Conservation (phyloP, 208 protist genomes). For the Herpetomonas samuelpessoai region DNA sequence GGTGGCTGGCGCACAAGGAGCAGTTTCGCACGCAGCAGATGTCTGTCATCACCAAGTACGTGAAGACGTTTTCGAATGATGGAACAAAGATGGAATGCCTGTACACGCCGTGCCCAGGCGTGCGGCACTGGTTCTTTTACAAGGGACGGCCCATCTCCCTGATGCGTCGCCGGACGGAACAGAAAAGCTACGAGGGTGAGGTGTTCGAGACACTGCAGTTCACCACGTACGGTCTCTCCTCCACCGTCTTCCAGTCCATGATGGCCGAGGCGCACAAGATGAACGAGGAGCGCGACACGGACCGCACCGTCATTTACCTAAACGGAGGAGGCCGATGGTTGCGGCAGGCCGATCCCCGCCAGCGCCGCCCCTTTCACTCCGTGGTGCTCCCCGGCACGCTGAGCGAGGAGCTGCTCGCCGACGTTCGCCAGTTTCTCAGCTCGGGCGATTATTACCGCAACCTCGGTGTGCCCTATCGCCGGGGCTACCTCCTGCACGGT, state of each 20-base stretch:
- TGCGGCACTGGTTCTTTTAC: conserved; percentile 85
- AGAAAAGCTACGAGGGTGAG: conserved; percentile 61
- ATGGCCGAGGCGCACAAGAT: conserved; percentile 63
- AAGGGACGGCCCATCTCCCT: conserved; percentile 64
- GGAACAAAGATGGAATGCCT: conserved; percentile 44
- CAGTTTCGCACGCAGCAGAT: conserved; percentile 76
- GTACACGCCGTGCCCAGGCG: conserved; percentile 71
- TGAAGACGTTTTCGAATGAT: conserved; percentile 68
- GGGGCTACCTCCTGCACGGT: conserved; percentile 95
- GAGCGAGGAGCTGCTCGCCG: conserved; percentile 54
- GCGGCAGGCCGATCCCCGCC: conserved; percentile 54
- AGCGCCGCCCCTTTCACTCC: conserved; percentile 81
- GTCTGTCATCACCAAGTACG: conserved; percentile 55
- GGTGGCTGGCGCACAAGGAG: conserved; percentile 69
- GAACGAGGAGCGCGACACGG: conserved; percentile 59
- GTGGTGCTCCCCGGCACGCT: conserved; percentile 84
- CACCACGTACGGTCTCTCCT: conserved; percentile 57
- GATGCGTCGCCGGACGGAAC: conserved; percentile 67
- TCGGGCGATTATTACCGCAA: conserved; percentile 87
- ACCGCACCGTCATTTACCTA: conserved; percentile 86
- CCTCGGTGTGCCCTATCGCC: conserved; percentile 94
- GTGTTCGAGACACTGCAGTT: conserved; percentile 82
- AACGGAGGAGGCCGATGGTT: conserved; percentile 74
- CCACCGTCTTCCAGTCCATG: conserved; percentile 57
- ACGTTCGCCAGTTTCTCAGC: conserved; percentile 83